Evolutionary conservation across 129 eudicot species (phyloP), one percentile per base, ranked within the genome.

Genomic region (Centrapalus pauciflorus): DNA sequence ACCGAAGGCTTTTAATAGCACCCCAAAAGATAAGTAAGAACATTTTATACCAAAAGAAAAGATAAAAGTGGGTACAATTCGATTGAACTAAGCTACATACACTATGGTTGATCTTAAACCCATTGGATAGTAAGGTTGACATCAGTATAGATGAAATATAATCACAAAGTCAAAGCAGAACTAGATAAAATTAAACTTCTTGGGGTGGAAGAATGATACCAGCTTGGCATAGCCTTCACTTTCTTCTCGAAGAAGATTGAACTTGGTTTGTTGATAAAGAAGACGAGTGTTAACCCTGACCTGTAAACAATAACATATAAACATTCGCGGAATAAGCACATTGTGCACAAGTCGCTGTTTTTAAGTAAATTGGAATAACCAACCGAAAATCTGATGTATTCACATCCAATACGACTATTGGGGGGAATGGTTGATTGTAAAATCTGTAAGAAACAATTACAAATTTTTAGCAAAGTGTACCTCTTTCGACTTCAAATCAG

Each of bases 191-290:
- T 1, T 50, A 24, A 67, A 41, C 16, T 26, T 29, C 37, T 32
- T 30, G 7, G 24, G 56, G 43, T 20, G 32, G 29, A 50, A 33
- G 50, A 66, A 46, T 9, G 45, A 52, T 89, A 94, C 99, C 97
- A 94, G 95, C 83, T 94, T 94, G 52, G 99, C 99, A 81, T 94
- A 94, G 78, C 99, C 99, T 69, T 94, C 99, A 41, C 99, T 94
- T 77, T 94, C 99, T 86, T 94, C 99, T 5, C 99, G 90, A 17
- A 94, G 94, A 80, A 94, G 96, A 70, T 94, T 94, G 59, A 94
- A 94, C 51, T 94, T 94, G 17, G 99, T 94, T 74, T 94, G 99
- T 78, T 94, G 99, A 73, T 94, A 94, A 71, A 94, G 88, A 71
- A 94, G 96, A 57, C 99, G 97, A 54, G 99, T 94, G 75, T 94